A percentile compares a stretch with the other conserved stretches of the same genome.
Evolutionary conservation across 768 basidiomycete species (phyloP).

Genomic region (Macrocybe gigantea): DNA sequence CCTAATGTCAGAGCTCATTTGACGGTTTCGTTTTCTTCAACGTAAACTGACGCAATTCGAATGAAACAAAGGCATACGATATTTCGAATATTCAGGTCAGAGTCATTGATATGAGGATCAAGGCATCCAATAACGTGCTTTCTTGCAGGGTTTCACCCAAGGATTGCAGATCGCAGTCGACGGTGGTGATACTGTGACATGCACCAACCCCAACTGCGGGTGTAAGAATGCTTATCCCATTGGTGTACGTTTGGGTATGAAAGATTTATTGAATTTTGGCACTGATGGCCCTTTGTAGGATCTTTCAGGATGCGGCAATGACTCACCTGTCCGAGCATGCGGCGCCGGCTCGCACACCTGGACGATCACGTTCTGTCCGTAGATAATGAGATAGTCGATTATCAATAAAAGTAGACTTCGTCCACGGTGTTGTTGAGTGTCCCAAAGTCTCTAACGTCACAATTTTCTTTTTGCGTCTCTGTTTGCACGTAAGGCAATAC

Average conservation of each 20-base stretch:
- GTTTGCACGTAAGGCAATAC: too few species aligned
- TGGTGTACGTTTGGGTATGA: conserved; percentile 18
- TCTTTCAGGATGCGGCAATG: conserved; percentile 31
- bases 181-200: conserved; percentile 33
- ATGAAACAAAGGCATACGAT: conserved; percentile 27
- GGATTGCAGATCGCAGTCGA: conserved; percentile 26
- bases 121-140: neutral
- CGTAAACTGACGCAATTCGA: neutral
- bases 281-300: conserved; percentile 15
- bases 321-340: conserved; percentile 30
- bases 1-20: conserved; percentile 14
- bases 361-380: conserved; percentile 28
- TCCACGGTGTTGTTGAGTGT: too few species aligned
- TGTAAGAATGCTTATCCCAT: conserved; percentile 25
- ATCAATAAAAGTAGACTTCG: too few species aligned
- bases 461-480: too few species aligned
- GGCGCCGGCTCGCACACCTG: conserved; percentile 26
- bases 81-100: conserved; percentile 33
- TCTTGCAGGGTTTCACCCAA: conserved; percentile 29
- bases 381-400: neutral
- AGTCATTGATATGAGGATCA: too few species aligned
- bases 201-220: conserved; percentile 30
- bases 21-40: neutral
- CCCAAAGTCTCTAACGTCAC: too few species aligned
- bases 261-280: neutral